Evolutionary conservation across 352 stramenopile species (phyloP), one percentile per base, ranked within the genome.

Genomic region (Phytophthora uliginosa): DNA sequence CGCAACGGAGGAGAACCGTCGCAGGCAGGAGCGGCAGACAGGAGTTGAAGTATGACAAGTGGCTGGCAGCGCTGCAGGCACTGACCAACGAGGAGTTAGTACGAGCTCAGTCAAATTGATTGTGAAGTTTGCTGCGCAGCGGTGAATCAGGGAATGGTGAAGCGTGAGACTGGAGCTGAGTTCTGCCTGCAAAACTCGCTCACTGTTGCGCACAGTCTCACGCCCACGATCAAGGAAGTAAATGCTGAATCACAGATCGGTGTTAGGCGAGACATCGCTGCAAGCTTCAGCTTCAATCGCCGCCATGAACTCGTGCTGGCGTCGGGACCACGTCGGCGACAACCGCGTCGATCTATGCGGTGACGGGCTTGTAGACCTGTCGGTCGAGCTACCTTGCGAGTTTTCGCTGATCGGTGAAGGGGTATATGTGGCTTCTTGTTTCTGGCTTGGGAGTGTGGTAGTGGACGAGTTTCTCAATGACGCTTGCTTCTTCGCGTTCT

Each of bases 221-320:
- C 28, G 28, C 28, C 28, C 28, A 31, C 28, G 28, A 31, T 31
- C 28, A 1, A 31, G 28, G 28, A 31, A 31, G 28, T 31, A 31
- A 31, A 31, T 31, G 28, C 28, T 31, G 36, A 45, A 45, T 45
- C 36, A 18, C 2, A 45, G 38, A 45, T 45, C 12, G 8, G 42
- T 50, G 8, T n/a, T 13, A 50, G 42, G 42, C 18, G 42, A 50
- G 15, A 9, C 18, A n/a, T 67, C 50, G 22, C 45, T 50, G 24
- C 13, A 15, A 31, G 47, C 67, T 33, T 74, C 66, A 3, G 42
- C 61, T 26, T 74, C 67, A 3, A 74, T 74, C 15, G 67, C 67
- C 4, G 54, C 67, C 45, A 70, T 70, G 36, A 74, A 74, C 4
- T 63, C n/a, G 48, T 70, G 42, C 45, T 74, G 61, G 6, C 67